Percentiles rank a stretch among this genome's conserved stretches.
phyloP scores from a whole-genome alignment of 2,329 filamentous ascomycete genomes.

The Colletotrichum sp. region DNA sequence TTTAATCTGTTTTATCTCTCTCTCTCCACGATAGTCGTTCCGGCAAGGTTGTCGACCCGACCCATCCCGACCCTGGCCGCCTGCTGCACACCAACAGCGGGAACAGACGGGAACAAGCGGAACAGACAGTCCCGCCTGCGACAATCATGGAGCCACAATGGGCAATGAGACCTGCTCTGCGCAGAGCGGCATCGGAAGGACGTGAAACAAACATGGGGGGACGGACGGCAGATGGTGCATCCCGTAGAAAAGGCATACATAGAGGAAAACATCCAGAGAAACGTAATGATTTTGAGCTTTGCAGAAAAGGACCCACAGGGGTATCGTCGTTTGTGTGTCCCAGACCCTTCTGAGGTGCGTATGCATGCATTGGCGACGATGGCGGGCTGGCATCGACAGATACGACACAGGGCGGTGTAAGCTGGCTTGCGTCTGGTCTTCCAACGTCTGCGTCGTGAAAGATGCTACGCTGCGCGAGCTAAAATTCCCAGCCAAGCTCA shows the following conservation, averaged over 20 bases:
- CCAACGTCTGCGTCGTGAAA: neutral
- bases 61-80: neutral
- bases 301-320: neutral
- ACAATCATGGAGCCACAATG: neutral
- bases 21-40: neutral
- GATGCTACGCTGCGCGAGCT: neutral
- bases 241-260: neutral
- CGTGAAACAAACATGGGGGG: slow-evolving; percentile 3
- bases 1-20: neutral
- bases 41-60: neutral
- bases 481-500: neutral
- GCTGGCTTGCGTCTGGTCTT: neutral
- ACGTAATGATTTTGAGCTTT: neutral
- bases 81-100: neutral
- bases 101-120: neutral
- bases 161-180: neutral
- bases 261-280: neutral
- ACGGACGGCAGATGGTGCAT: neutral
- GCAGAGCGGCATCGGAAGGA: neutral
- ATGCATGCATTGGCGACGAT: neutral
- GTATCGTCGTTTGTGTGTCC: neutral
- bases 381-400: neutral
- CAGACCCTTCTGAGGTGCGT: neutral
- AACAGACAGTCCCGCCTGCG: neutral
- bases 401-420: neutral